Base-by-base conservation (phyloP, 2,329 filamentous ascomycete genomes). In the Paramyrothecium roridum region DNA sequence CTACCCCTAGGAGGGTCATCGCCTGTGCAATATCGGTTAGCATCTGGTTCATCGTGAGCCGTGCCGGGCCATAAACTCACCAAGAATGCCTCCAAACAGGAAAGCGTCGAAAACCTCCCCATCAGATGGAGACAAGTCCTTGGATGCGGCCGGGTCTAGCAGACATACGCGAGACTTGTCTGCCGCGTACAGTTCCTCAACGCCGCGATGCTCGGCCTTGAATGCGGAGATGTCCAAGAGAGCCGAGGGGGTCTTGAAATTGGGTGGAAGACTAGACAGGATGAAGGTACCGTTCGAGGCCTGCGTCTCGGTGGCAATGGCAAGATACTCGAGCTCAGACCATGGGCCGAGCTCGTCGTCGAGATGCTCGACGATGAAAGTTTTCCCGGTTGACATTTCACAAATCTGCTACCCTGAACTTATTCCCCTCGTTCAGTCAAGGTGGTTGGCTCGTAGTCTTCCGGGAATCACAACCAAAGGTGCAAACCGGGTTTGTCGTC, bases 321-420 rank as follows among this genome's bases (percentile, higher is more conserved):
- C 84, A 54, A 85, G 78, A 76, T 99, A 99, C 77, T 99, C 95
- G 53, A 98, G 84, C 60, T 91, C 86, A 22, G 95, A 98, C 95
- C 95, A 99, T 45, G 86, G 84, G 34, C 96, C 95, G 30, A 99
- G 82, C 74, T 99, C 95, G 45, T 90, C 88, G 76, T 99, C 95
- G 61, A 99, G 86, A 74, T 99, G 93, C 79, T 98, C 93, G 65
- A 98, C 93, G 66, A 98, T 90, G 75, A 95, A 97, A 47, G 86
- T 93, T 74, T 92, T 90, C 61, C 71, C 70, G 19, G 59, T 61
- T 46, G 69, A 48, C 46, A 22, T 45, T 45, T 17, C 16, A 20
- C 6, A 45, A 6, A 45, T 4, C 40, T 13, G 16, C 7, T 20
- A 45, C 40, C 40, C 16, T 17, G 40, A 30, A 30, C 26, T 10